Percentiles rank a stretch among this genome's conserved stretches.
Conservation (phyloP, 257 asterid species). For the Primulina eburnea region DNA sequence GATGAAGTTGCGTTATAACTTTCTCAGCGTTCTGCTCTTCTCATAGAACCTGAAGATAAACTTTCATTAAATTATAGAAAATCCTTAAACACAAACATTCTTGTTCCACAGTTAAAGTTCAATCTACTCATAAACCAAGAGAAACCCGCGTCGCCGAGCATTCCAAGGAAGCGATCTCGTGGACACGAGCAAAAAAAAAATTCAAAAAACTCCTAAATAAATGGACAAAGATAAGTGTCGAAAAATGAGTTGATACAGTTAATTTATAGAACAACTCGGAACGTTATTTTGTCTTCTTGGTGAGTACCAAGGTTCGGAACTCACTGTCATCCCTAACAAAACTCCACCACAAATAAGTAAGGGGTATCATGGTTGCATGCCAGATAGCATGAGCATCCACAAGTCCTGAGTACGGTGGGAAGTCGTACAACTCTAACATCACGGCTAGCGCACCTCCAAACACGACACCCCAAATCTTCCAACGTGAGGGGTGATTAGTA, state of each 20-base stretch:
- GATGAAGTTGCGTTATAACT: no score
- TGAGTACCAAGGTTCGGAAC: slow-evolving; percentile 53
- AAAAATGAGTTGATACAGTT: slow-evolving; percentile 23
- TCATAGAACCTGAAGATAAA: not conserved
- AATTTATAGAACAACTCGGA: slow-evolving; percentile 2
- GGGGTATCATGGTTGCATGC: slow-evolving; percentile 81
- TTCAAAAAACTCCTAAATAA: slow-evolving; percentile 22
- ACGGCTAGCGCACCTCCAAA: slow-evolving; percentile 59
- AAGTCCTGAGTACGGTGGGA: slow-evolving; percentile 67
- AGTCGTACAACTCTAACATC: slow-evolving; percentile 73
- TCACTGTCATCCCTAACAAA: slow-evolving; percentile 71
- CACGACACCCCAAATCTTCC: slow-evolving; percentile 69
- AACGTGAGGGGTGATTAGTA: slow-evolving; percentile 60
- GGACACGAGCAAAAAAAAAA: slow-evolving; percentile 40
- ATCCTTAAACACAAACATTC: not conserved
- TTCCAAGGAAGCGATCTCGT: slow-evolving; percentile 30
- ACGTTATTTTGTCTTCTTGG: slow-evolving; percentile 58
- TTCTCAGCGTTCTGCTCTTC: no score
- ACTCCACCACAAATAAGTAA: slow-evolving; percentile 80
- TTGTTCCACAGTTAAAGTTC: slow-evolving; percentile 13
- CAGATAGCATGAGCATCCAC: slow-evolving; percentile 81
- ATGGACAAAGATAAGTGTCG: not conserved
- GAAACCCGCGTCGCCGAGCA: slow-evolving; percentile 50
- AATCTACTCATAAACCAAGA: slow-evolving; percentile 27
- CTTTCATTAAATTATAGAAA: not conserved